Conservation (phyloP, 73 alveolate species). For the Symbiodinium natans region DNA sequence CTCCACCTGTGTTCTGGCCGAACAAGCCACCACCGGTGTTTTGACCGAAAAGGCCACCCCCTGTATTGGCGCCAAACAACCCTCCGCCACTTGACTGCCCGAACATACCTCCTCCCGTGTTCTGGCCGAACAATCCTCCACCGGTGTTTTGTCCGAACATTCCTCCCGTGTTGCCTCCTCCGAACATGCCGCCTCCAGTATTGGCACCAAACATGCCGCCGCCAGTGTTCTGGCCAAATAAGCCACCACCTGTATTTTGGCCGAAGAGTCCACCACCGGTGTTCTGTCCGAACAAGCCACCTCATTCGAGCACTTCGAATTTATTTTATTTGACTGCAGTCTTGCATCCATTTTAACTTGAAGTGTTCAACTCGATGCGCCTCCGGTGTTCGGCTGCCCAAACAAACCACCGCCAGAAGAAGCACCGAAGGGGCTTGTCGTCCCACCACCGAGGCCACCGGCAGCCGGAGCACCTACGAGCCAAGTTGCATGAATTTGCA, state of each 20-base stretch:
- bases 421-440: conserved; percentile 77
- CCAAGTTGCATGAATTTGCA: too few species aligned
- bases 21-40: conserved; percentile 53
- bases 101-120: conserved; percentile 73
- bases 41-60: conserved; percentile 67
- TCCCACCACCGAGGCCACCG: conserved; percentile 60
- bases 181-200: conserved; percentile 70
- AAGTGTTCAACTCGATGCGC: background rate
- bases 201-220: conserved; percentile 57
- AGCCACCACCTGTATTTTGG: conserved; percentile 38
- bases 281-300: background rate
- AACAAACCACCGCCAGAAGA: conserved; percentile 8
- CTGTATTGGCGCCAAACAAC: conserved; percentile 56
- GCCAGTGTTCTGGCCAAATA: conserved; percentile 52
- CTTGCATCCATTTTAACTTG: too few species aligned
- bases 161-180: conserved; percentile 50
- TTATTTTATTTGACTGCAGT: too few species aligned
- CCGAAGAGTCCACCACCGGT: conserved; percentile 64
- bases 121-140: conserved; percentile 79
- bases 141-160: conserved; percentile 85
- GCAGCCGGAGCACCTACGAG: conserved; percentile 39
- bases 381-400: conserved; percentile 33
- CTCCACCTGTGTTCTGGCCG: conserved; percentile 60
- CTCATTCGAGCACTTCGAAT: background rate
- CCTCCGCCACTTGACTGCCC: conserved; percentile 86